Conservation (phyloP, 176 grass and related monocot genomes). For the Cymbopogon citratus region DNA sequence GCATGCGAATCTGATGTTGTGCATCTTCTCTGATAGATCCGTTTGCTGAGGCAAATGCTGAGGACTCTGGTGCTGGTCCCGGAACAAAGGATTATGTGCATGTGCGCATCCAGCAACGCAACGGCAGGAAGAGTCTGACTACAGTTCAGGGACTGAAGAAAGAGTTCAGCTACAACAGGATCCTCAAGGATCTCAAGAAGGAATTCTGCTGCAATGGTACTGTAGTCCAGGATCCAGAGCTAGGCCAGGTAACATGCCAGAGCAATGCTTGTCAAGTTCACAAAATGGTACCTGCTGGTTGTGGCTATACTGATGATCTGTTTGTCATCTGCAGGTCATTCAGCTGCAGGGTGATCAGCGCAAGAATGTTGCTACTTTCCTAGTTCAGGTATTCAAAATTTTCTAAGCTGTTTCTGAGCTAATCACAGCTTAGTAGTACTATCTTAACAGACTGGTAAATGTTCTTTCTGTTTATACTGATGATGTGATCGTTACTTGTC, state of each 20-base stretch:
- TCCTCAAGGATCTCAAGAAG: conserved; percentile 86
- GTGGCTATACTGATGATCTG: neutral
- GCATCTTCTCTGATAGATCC: conserved; percentile 25
- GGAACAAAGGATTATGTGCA: conserved; percentile 81
- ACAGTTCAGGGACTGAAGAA: conserved; percentile 73
- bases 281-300: neutral
- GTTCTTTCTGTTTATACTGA: neutral
- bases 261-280: neutral
- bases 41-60: conserved; percentile 77
- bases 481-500: neutral
- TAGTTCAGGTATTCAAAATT: conserved; percentile 47
- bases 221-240: conserved; percentile 65
- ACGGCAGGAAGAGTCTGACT: conserved; percentile 77
- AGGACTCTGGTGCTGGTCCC: conserved; percentile 54
- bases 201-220: conserved; percentile 87
- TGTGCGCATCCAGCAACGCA: conserved; percentile 82
- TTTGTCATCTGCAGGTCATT: conserved; percentile 36
- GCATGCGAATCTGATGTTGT: neutral
- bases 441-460: neutral
- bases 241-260: conserved; percentile 45
- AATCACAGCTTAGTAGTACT: no score
- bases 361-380: conserved; percentile 70
- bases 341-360: conserved; percentile 80
- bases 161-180: conserved; percentile 73
- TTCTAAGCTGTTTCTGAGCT: no score